A percentile compares a stretch with the other conserved stretches of the same genome.
Conservation (phyloP, 2,329 filamentous ascomycete species). For the Byssochlamys sp. region DNA sequence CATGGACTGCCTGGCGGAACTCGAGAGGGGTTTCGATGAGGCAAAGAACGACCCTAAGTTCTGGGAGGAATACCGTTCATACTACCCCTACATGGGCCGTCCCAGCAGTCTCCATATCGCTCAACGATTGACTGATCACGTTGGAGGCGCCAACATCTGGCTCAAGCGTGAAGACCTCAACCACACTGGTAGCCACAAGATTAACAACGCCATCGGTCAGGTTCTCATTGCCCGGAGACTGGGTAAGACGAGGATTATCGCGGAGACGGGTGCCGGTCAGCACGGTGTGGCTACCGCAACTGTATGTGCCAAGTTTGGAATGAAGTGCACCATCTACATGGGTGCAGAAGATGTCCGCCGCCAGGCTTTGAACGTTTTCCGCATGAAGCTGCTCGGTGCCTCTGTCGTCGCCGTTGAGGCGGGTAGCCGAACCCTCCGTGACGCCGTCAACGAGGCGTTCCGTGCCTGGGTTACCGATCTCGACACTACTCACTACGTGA, state of each 20-base stretch:
- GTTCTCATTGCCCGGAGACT: constrained; percentile 74
- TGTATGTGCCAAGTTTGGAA: constrained; percentile 93
- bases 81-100: constrained; percentile 95
- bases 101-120: constrained; percentile 86
- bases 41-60: constrained; percentile 81
- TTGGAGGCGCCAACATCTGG: constrained; percentile 91
- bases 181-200: constrained; percentile 97
- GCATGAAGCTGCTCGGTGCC: constrained; percentile 90
- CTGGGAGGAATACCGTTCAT: constrained; percentile 92
- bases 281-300: constrained; percentile 96
- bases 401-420: constrained; percentile 88
- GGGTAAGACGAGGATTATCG: constrained; percentile 94
- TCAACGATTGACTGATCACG: constrained; percentile 75
- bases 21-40: constrained; percentile 82
- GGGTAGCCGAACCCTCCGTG: constrained; percentile 70
- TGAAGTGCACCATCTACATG: constrained; percentile 98
- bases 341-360: constrained; percentile 92
- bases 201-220: constrained; percentile 96
- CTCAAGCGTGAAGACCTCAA: constrained; percentile 95
- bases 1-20: constrained; percentile 88
- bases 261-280: constrained; percentile 93
- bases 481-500: constrained; percentile 93
- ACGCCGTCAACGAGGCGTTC: constrained; percentile 90
- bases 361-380: constrained; percentile 95
- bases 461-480: constrained; percentile 89